phyloP scores from a whole-genome alignment of 352 stramenopile genomes.

The Peronosclerospora sorghi region DNA sequence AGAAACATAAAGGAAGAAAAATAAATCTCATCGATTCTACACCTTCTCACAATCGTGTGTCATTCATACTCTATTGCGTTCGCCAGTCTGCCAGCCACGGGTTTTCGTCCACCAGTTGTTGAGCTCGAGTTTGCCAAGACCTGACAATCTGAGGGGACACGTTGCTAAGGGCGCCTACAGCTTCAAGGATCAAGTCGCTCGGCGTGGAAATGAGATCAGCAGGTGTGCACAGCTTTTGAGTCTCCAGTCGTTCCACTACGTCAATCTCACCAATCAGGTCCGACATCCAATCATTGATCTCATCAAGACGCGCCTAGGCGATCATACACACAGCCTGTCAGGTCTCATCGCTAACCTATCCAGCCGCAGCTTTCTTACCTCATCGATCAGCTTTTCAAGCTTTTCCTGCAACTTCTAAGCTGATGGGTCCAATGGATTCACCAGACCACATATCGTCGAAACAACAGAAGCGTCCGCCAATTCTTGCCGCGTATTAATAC shows the following conservation, averaged over 20 bases:
- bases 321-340: constrained; percentile 2
- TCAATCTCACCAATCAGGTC: constrained; percentile 47
- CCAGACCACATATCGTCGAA: constrained; percentile 20
- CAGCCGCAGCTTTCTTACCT: constrained; percentile 13
- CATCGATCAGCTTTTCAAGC: constrained; percentile 49
- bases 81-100: constrained; percentile 75
- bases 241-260: constrained; percentile 43
- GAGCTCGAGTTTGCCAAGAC: constrained; percentile 39
- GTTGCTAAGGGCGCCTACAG: constrained; percentile 9
- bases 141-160: constrained; percentile 26
- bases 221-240: constrained; percentile 72
- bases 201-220: constrained; percentile 64
- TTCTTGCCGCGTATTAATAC: constrained; percentile 41
- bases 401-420: constrained; percentile 27
- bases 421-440: constrained; percentile 28
- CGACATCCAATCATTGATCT: constrained; percentile 70
- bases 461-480: constrained; percentile 38
- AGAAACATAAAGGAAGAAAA: constrained; percentile 17
- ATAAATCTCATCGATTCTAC: constrained; percentile 19
- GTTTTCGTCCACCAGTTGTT: constrained; percentile 25
- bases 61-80: constrained; percentile 39
- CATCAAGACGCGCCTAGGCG: constrained; percentile 49
- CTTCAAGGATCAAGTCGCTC: constrained; percentile 49
- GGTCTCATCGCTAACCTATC: background rate
- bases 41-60: background rate